Evolutionary conservation across 345 rosid species (phyloP).

Genomic region (Noccaea bulbosa): DNA sequence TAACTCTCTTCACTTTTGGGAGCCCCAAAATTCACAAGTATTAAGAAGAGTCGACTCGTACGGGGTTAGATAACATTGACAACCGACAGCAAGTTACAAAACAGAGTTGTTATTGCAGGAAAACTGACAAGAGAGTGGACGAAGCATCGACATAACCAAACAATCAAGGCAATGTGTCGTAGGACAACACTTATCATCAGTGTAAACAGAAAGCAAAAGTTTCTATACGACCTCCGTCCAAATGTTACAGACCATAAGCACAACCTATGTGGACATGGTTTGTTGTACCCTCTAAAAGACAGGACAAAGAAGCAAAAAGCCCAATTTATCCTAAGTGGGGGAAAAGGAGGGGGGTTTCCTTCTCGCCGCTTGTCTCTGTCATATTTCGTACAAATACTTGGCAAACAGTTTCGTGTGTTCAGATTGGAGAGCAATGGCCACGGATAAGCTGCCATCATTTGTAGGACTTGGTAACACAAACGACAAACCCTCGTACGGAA

Average conservation of each 20-base stretch:
- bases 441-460: slow-evolving; percentile 76
- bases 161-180: slow-evolving; percentile 12
- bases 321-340: slow-evolving; percentile 28
- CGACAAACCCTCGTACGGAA: slow-evolving; percentile 79
- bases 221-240: slow-evolving; percentile 26
- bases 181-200: slow-evolving; percentile 35
- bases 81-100: neutral
- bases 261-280: slow-evolving; percentile 19
- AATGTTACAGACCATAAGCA: slow-evolving; percentile 37
- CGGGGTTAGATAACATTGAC: neutral
- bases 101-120: slow-evolving; percentile 16
- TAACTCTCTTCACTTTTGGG: too few relatives aligned
- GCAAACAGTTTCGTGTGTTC: slow-evolving; percentile 81
- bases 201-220: slow-evolving; percentile 36
- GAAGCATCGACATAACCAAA: neutral
- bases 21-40: neutral
- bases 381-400: slow-evolving; percentile 58
- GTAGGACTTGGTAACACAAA: slow-evolving; percentile 77
- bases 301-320: slow-evolving; percentile 38
- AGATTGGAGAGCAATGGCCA: slow-evolving; percentile 78
- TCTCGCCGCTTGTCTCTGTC: slow-evolving; percentile 17
- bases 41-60: neutral
- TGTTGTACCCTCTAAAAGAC: slow-evolving; percentile 37
- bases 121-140: slow-evolving; percentile 22
- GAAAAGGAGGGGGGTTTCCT: slow-evolving; percentile 14